Percentiles rank a stretch among this genome's conserved stretches.
phyloP scores from a whole-genome alignment of 108 stramenopile species.

The Aurantiochytrium sp. region DNA sequence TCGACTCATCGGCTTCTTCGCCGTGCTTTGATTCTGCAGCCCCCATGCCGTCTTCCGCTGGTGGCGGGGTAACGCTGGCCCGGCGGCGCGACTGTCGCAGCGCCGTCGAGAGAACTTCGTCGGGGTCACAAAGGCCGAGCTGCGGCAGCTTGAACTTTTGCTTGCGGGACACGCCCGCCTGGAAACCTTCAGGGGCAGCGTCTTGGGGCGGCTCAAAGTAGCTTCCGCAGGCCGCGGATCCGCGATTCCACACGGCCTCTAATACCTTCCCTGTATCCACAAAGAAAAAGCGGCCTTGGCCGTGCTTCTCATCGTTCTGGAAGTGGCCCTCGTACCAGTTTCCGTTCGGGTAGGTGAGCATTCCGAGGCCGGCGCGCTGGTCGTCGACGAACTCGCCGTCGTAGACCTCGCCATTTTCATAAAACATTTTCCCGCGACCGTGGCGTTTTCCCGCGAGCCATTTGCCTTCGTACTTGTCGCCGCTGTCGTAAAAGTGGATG shows the following conservation, averaged over 20 bases:
- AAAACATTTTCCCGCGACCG: conserved; percentile 55
- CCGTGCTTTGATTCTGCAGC: neutral
- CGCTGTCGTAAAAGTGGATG: conserved; percentile 41
- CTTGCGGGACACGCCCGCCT: neutral
- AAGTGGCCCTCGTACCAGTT: conserved; percentile 54
- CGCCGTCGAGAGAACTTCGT: neutral
- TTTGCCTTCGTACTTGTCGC: conserved; percentile 58
- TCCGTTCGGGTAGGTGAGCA: conserved; percentile 48
- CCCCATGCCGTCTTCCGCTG: neutral
- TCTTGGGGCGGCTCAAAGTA: neutral
- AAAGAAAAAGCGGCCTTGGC: conserved; percentile 55
- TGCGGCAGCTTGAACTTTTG: neutral
- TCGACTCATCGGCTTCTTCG: neutral
- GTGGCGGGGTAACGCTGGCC: no score
- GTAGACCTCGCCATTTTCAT: conserved; percentile 55
- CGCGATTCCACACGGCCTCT: conserved; percentile 60
- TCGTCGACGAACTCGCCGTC: conserved; percentile 57
- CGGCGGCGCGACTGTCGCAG: no score
- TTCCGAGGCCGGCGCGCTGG: conserved; percentile 48
- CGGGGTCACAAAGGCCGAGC: neutral
- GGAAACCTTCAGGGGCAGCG: neutral
- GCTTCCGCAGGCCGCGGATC: conserved; percentile 51
- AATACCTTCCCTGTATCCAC: conserved; percentile 48
- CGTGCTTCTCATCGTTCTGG: conserved; percentile 51
- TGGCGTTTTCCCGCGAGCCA: conserved; percentile 47